Evolutionary conservation across 257 asterid species (phyloP).

Genomic region (Nicotiana attenuata): DNA sequence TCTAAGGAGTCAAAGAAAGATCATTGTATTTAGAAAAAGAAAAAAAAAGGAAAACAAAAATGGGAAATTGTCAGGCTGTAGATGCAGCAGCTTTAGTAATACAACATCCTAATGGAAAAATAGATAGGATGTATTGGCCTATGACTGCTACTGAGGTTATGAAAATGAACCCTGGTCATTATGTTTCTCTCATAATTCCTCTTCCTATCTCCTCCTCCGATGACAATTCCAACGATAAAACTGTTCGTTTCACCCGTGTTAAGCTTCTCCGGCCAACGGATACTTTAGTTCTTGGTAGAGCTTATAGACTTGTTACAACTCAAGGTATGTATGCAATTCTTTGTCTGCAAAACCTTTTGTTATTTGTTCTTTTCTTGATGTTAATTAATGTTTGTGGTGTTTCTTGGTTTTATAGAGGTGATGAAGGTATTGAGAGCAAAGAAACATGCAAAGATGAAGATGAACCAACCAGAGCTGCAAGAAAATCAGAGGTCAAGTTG

Average conservation of each 20-base stretch:
- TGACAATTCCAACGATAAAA: slow-evolving; percentile 25
- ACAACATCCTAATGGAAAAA: slow-evolving; percentile 75
- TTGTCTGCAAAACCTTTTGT: background rate
- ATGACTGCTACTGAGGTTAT: slow-evolving; percentile 67
- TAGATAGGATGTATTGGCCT: slow-evolving; percentile 76
- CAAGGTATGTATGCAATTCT: slow-evolving; percentile 43
- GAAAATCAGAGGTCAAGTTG: slow-evolving; percentile 28
- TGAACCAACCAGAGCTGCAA: slow-evolving; percentile 27
- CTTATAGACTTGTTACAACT: slow-evolving; percentile 76
- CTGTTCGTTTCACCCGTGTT: slow-evolving; percentile 55
- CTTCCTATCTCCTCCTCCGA: slow-evolving; percentile 19
- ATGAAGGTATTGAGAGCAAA: slow-evolving; percentile 77
- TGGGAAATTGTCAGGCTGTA: slow-evolving; percentile 93
- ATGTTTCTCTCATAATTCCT: slow-evolving; percentile 79
- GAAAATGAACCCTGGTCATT: slow-evolving; percentile 81
- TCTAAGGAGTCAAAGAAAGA: background rate
- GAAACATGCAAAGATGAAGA: slow-evolving; percentile 72
- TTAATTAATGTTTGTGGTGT: no score
- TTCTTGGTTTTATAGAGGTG: slow-evolving; percentile 50
- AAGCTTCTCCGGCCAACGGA: slow-evolving; percentile 79
- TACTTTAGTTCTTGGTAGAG: slow-evolving; percentile 67
- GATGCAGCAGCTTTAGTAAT: slow-evolving; percentile 89
- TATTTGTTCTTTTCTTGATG: background rate
- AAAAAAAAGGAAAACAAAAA: slow-evolving; percentile 6
- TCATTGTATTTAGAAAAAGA: background rate